Percentiles rank a stretch among this genome's conserved stretches.
Conservation (phyloP, 768 basidiomycete species). For the Cystobasidium ongulense region DNA sequence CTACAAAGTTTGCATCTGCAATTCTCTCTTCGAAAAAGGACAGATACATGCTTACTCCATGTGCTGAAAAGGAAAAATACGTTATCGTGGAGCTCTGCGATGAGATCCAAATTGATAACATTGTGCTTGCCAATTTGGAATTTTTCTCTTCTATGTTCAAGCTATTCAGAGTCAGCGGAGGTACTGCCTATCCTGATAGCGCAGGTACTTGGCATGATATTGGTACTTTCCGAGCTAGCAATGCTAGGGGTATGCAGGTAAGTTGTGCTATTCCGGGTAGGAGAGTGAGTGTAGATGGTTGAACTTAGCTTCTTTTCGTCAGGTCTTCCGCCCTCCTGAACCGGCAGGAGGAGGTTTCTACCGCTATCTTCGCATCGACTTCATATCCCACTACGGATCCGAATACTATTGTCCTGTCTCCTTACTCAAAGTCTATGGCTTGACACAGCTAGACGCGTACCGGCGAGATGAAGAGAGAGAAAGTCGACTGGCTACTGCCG, state of each 20-base stretch:
- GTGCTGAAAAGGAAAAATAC: slow-evolving; percentile 57
- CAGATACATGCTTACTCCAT: slow-evolving; percentile 93
- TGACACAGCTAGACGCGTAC: slow-evolving; percentile 93
- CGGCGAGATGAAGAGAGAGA: slow-evolving; percentile 59
- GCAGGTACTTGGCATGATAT: slow-evolving; percentile 62
- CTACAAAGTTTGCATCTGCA: slow-evolving; percentile 69
- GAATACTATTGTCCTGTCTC: slow-evolving; percentile 96
- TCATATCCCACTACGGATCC: slow-evolving; percentile 81
- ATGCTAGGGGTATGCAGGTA: slow-evolving; percentile 83
- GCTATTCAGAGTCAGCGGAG: slow-evolving; percentile 74
- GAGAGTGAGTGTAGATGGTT: background rate
- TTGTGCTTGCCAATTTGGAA: slow-evolving; percentile 93
- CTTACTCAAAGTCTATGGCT: slow-evolving; percentile 82
- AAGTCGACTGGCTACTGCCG: slow-evolving; percentile 22
- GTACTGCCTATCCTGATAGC: slow-evolving; percentile 55
- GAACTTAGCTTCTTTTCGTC: background rate
- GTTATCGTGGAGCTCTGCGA: slow-evolving; percentile 95
- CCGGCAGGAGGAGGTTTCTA: slow-evolving; percentile 61
- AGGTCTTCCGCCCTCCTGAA: slow-evolving; percentile 39
- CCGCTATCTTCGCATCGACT: slow-evolving; percentile 87
- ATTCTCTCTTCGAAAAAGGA: slow-evolving; percentile 80
- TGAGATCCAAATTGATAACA: slow-evolving; percentile 90
- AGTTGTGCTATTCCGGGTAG: slow-evolving; percentile 40
- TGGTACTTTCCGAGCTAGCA: slow-evolving; percentile 73
- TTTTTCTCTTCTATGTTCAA: slow-evolving; percentile 96